These are phyloP conservation scores for Parietaria judaica DNA, from an alignment of 306 rosid species.

Conservation along the genomic window DNA sequence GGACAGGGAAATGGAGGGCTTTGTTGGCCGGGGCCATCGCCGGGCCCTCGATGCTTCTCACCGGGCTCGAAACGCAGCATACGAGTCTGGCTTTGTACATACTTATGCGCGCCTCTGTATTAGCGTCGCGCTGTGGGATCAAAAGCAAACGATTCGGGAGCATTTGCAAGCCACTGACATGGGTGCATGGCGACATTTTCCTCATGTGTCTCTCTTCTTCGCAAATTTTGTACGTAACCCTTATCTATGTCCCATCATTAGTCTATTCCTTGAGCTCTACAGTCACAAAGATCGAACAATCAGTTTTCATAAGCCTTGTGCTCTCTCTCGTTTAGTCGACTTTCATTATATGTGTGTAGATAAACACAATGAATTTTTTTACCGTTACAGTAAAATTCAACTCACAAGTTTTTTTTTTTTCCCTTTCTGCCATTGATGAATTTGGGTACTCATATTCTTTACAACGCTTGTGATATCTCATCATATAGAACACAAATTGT, in stretches of 20 bases:
- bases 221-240: conserved; percentile 70
- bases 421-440: no score
- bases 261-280: not conserved
- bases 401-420: no score
- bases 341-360: no score
- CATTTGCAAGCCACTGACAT: conserved; percentile 87
- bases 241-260: not conserved
- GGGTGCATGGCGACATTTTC: conserved; percentile 92
- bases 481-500: not conserved
- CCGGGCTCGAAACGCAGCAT: conserved; percentile 78
- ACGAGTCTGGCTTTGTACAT: conserved; percentile 86
- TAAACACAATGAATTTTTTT: no score
- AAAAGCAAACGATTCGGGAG: conserved; percentile 81
- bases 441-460: no score
- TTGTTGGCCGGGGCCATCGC: conserved; percentile 88
- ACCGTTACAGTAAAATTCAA: no score
- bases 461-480: no score
- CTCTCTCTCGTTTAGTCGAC: no score
- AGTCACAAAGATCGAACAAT: no score
- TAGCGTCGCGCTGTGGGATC: conserved; percentile 91
- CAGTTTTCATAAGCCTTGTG: no score
- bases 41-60: conserved; percentile 86
- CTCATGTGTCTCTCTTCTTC: conserved; percentile 96
- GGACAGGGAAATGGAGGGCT: conserved; percentile 95
- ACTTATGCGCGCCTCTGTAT: conserved; percentile 86